These are phyloP conservation scores for Alternaria conjuncta DNA, from an alignment of 2,329 filamentous ascomycete genomes.

Conservation along the genomic window DNA sequence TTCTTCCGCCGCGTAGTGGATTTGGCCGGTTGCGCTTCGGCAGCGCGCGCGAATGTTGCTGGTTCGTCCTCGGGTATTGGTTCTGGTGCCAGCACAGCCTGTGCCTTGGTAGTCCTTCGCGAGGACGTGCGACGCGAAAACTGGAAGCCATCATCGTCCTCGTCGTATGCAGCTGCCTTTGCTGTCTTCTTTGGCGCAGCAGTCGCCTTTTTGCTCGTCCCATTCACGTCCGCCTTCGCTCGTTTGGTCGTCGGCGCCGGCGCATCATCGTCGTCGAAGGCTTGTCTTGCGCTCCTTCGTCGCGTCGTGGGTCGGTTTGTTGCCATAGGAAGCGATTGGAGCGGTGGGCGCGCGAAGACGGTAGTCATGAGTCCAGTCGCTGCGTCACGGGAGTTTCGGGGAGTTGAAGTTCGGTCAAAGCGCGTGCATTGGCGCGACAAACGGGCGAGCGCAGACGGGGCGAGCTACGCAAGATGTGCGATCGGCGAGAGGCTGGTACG, in stretches of 20 bases:
- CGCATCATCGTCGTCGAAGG: constrained; percentile 54
- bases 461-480: constrained; percentile 9
- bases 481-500: constrained; percentile 6
- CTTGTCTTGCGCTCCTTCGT: constrained; percentile 55
- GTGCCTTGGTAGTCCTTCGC: constrained; percentile 45
- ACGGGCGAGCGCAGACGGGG: constrained; percentile 12
- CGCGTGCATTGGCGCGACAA: constrained; percentile 45
- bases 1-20: constrained; percentile 39
- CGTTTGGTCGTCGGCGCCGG: constrained; percentile 49
- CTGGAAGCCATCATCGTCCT: constrained; percentile 57
- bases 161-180: constrained; percentile 53
- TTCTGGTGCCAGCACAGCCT: constrained; percentile 34
- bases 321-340: constrained; percentile 57
- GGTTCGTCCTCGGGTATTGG: constrained; percentile 38
- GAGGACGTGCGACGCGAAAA: constrained; percentile 53
- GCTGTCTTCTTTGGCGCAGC: constrained; percentile 45
- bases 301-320: constrained; percentile 52
- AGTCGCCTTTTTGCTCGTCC: constrained; percentile 45
- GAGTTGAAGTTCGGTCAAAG: constrained; percentile 35
- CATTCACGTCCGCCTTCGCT: constrained; percentile 48
- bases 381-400: constrained; percentile 25
- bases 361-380: constrained; percentile 46
- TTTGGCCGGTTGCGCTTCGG: constrained; percentile 16
- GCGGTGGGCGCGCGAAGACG: constrained; percentile 48
- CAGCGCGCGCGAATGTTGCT: constrained; percentile 28